Evolutionary conservation across 257 asterid species (phyloP), one percentile per base, ranked within the genome.

Genomic region (Marsdenia floribunda): DNA sequence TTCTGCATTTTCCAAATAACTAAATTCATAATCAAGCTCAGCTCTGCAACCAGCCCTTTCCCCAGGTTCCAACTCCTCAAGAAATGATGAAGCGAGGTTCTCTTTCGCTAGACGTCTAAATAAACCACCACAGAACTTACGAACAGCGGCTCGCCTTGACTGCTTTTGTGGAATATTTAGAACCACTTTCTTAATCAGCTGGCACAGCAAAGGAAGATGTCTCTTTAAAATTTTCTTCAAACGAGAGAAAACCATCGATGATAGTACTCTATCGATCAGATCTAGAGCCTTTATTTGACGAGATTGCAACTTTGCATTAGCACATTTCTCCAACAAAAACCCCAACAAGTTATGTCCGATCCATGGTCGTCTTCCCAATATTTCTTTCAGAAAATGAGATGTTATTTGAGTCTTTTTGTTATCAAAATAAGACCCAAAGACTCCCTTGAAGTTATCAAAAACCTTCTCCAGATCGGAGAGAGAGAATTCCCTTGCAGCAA

Each of bases 281-380:
- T 88, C 97, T 35, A 95, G 96, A 53, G 94, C 97, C 81, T 95
- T 97, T 70, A 92, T 87, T 82, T 89, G 96, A 74, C 97, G 83
- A 73, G 84, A 92, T 83, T 89, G 83, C 64, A 86, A 88, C 68
- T 85, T 92, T 1, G 96, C 90, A 66, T 84, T 58, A 38, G 87
- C 70, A 73, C 98, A 92, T 78, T 87, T 92, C 90, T 92, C 97
- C 86, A 92, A 76, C 37, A 95, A 89, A 81, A 89, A 88, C 2
- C 87, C 87, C 59, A 92, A 81, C 37, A 92, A 79, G 68, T 80
- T 84, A 37, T 74, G 86, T 53, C 97, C 97, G 58, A 92, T 85
- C 97, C 97, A 90, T 8, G 93, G 92, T 18, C 89, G 82, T 72
- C 98, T 81, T 83, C 67, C 87, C 58, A 95, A 86, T 68, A 89